Evolutionary conservation across 2,329 filamentous ascomycete genomes (phyloP), one percentile per base, ranked within the genome.

Genomic region (Talaromyces islandicus): DNA sequence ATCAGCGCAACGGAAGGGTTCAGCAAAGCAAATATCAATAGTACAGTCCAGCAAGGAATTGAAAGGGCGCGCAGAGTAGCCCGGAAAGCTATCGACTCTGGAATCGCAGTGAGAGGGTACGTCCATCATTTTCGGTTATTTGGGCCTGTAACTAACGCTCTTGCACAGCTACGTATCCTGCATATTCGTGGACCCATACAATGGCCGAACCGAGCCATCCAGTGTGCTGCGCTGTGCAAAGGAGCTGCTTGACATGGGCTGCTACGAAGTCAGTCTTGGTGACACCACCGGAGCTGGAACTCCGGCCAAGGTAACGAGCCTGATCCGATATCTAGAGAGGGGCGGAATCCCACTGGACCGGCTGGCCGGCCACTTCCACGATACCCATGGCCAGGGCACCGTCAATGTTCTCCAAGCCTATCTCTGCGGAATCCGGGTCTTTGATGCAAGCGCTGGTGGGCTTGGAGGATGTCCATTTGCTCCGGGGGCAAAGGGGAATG

Each of bases 241-340:
- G 62, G 86, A 80, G 69, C 77, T 96, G 54, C 80, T 96, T 1
- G 89, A 92, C 69, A 90, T 93, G 80, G 92, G 92, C 19, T 92
- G 91, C 21, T 91, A 96, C 70, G 91, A 96, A 79, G 92, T 97
- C 66, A 90, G 89, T 1, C 83, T 96, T 0, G 92, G 91, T 7
- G 92, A 96, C 70, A 97, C 92, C 0, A 93, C 92, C 0, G 92
- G 92, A 19, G 92, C 95, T 83, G 92, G 92, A 32, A 95, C 90
- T 56, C 69, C 70, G 51, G 66, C 60, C 12, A 67, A 71, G 21
- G 72, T 75, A 1, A 67, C 64, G 21, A 63, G 59, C 6, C 64
- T 79, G 2, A 54, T 78, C 9, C 56, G 61, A 4, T 71, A 73
- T 51, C 67, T 78, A 4, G 58, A 67, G 0, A 51, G 64, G 2